Conservation (phyloP, 2,329 filamentous ascomycete genomes). For the Pseudocercospora cruenta region DNA sequence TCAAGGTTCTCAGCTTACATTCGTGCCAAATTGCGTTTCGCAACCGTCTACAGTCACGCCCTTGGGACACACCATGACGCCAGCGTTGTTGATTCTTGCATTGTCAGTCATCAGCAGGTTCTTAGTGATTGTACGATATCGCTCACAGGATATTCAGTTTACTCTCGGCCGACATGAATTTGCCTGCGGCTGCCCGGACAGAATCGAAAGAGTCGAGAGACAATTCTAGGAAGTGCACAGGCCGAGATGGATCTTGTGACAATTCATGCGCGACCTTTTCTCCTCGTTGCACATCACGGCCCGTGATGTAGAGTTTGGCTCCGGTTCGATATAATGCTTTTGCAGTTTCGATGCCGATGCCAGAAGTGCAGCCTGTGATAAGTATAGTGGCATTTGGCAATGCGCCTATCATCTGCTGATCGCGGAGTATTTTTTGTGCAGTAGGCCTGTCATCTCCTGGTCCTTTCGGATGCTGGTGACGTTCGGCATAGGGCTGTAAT, state of each 20-base stretch:
- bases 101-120: neutral
- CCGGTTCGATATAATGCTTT: constrained; percentile 47
- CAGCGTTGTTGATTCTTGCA: constrained; percentile 32
- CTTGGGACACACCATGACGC: constrained; percentile 48
- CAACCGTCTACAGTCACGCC: constrained; percentile 44
- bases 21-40: constrained; percentile 56
- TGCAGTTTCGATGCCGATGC: constrained; percentile 45
- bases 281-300: constrained; percentile 44
- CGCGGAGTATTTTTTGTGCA: constrained; percentile 6
- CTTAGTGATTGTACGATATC: neutral
- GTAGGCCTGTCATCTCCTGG: constrained; percentile 22
- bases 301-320: constrained; percentile 47
- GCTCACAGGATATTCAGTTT: constrained; percentile 39
- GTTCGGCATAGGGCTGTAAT: constrained; percentile 3
- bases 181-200: constrained; percentile 39
- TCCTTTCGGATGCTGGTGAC: neutral
- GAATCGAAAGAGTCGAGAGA: constrained; percentile 24
- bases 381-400: constrained; percentile 39
- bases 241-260: neutral
- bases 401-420: constrained; percentile 31
- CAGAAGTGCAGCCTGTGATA: constrained; percentile 44
- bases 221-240: constrained; percentile 8
- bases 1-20: constrained; percentile 42
- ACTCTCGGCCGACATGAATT: constrained; percentile 39
- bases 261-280: constrained; percentile 15